These are phyloP conservation scores for Aspergillus avenaceus DNA, from an alignment of 495 filamentous ascomycete species.

Conservation along the genomic window DNA sequence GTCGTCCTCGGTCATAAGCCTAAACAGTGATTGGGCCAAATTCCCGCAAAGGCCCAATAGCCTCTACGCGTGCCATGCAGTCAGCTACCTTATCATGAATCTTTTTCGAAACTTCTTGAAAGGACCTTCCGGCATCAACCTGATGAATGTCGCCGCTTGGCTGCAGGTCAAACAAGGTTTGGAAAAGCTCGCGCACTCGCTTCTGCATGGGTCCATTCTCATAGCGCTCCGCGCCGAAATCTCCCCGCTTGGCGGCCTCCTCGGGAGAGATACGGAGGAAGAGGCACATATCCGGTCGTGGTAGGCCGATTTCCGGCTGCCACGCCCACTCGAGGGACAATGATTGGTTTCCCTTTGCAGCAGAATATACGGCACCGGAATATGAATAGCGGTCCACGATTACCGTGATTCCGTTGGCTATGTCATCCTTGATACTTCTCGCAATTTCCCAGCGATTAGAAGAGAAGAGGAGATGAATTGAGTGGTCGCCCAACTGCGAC, in stretches of 20 bases:
- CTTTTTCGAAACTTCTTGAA: slow-evolving; percentile 55
- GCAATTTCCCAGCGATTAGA: slow-evolving; percentile 92
- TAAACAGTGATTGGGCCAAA: slow-evolving; percentile 38
- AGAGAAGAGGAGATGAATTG: slow-evolving; percentile 91
- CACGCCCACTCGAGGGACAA: slow-evolving; percentile 74
- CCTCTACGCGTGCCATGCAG: slow-evolving; percentile 33
- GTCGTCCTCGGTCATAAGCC: too few species aligned
- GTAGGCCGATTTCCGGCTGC: slow-evolving; percentile 81
- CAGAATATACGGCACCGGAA: slow-evolving; percentile 89
- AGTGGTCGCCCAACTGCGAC: slow-evolving; percentile 79
- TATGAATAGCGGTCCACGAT: slow-evolving; percentile 93
- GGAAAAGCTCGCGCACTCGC: slow-evolving; percentile 72
- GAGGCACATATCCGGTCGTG: slow-evolving; percentile 79
- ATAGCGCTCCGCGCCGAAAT: slow-evolving; percentile 85
- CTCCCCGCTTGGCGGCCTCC: slow-evolving; percentile 69
- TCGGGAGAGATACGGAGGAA: slow-evolving; percentile 78
- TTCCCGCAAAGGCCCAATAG: slow-evolving; percentile 33
- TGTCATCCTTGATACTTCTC: slow-evolving; percentile 57
- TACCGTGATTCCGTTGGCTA: slow-evolving; percentile 65
- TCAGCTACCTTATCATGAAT: slow-evolving; percentile 55
- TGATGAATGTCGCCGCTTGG: slow-evolving; percentile 31
- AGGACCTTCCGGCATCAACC: slow-evolving; percentile 50
- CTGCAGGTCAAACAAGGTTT: slow-evolving; percentile 36
- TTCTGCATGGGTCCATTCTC: slow-evolving; percentile 81
- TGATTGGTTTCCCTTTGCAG: slow-evolving; percentile 74